Percentiles rank a stretch among this genome's conserved stretches.
Evolutionary conservation across 2,329 filamentous ascomycete genomes (phyloP).

Genomic region (Gyromitra esculenta): DNA sequence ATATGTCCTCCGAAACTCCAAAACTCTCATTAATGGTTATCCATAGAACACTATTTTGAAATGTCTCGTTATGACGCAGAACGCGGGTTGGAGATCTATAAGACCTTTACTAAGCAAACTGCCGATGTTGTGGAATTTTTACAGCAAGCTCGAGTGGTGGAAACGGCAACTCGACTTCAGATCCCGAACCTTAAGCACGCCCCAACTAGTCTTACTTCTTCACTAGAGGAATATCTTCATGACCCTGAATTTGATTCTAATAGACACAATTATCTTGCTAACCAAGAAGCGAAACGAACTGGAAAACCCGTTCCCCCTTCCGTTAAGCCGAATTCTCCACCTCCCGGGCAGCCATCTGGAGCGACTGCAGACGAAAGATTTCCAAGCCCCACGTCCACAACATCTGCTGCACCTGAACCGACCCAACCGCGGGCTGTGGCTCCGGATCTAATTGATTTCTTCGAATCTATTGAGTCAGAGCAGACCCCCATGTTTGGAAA

Average conservation of each 20-base stretch:
- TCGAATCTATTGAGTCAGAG: constrained; percentile 90
- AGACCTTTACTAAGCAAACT: constrained; percentile 89
- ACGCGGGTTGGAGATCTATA: constrained; percentile 89
- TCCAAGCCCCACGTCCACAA: constrained; percentile 59
- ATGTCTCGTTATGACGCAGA: constrained; percentile 96
- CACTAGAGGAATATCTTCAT: constrained; percentile 92
- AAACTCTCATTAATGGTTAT: background rate
- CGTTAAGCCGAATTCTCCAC: constrained; percentile 62
- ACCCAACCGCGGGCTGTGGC: constrained; percentile 70
- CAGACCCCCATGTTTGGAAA: constrained; percentile 74
- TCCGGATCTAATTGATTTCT: constrained; percentile 90
- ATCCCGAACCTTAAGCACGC: constrained; percentile 98
- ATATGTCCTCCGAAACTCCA: background rate
- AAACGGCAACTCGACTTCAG: constrained; percentile 89
- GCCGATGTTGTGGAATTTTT: constrained; percentile 92
- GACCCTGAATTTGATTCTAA: constrained; percentile 96
- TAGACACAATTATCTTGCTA: constrained; percentile 86
- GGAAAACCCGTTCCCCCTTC: constrained; percentile 59
- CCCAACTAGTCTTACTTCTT: constrained; percentile 86
- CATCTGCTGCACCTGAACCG: constrained; percentile 60
- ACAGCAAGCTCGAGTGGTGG: constrained; percentile 84
- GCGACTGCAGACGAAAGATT: constrained; percentile 56
- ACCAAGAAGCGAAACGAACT: constrained; percentile 76
- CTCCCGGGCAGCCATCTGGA: constrained; percentile 59
- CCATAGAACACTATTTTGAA: constrained; percentile 91